Conservation (phyloP, 768 basidiomycete genomes). For the Sutorius australiensis region DNA sequence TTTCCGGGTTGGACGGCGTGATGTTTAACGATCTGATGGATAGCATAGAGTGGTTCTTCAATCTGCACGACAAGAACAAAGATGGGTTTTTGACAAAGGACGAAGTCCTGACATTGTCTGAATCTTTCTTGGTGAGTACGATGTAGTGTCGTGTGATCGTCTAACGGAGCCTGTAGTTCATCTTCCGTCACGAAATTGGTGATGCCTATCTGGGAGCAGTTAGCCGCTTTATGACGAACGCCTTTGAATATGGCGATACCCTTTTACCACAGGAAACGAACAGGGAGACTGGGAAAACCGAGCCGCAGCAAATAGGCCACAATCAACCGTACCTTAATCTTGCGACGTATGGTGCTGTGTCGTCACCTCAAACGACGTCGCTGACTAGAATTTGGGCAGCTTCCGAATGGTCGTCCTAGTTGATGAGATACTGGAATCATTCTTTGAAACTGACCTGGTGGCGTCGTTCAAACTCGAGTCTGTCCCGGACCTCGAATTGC, state of each 20-base stretch:
- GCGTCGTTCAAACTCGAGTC: slow-evolving; percentile 80
- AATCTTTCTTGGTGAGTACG: slow-evolving; percentile 73
- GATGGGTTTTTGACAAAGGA: slow-evolving; percentile 96
- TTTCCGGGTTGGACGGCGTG: slow-evolving; percentile 83
- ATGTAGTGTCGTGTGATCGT: neutral
- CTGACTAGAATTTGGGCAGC: slow-evolving; percentile 35
- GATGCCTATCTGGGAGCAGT: slow-evolving; percentile 96
- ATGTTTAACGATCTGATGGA: slow-evolving; percentile 98
- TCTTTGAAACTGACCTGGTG: slow-evolving; percentile 91
- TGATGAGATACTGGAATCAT: slow-evolving; percentile 93
- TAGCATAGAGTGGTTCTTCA: slow-evolving; percentile 99
- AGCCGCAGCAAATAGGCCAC: slow-evolving; percentile 51
- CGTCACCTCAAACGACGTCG: slow-evolving; percentile 1
- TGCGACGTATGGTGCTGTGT: slow-evolving; percentile 55
- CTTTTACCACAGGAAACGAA: slow-evolving; percentile 51
- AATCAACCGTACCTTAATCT: slow-evolving; percentile 93
- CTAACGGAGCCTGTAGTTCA: slow-evolving; percentile 59
- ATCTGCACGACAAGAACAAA: slow-evolving; percentile 91
- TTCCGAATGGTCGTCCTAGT: slow-evolving; percentile 99
- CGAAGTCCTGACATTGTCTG: slow-evolving; percentile 92
- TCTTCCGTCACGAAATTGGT: slow-evolving; percentile 95
- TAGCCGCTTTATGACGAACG: slow-evolving; percentile 96
- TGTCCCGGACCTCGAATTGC: slow-evolving; percentile 63
- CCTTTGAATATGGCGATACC: slow-evolving; percentile 97
- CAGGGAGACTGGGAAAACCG: slow-evolving; percentile 35